phyloP scores from a whole-genome alignment of 257 asterid species.

The Ehretia macrophylla region DNA sequence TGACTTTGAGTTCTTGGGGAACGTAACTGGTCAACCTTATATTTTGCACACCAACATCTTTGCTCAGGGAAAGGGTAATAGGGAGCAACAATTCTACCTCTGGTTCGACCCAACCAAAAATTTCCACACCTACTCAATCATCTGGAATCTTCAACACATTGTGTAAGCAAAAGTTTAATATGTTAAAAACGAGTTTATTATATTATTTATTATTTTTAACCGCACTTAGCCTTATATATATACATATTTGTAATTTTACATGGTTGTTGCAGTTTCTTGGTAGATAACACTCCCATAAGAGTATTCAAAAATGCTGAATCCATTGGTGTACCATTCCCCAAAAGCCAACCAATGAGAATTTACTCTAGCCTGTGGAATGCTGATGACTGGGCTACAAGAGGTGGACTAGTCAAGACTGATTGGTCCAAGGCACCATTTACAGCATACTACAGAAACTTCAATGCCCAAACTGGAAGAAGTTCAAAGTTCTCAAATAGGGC shows the following conservation, averaged over 20 bases:
- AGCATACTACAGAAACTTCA: constrained; percentile 68
- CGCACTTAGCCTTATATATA: too few species aligned
- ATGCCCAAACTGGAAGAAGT: constrained; percentile 33
- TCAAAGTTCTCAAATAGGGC: constrained; percentile 36
- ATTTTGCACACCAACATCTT: constrained; percentile 70
- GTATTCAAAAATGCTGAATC: constrained; percentile 65
- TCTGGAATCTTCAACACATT: constrained; percentile 61
- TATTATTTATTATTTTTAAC: too few species aligned
- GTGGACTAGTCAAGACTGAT: constrained; percentile 70
- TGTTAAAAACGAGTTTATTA: too few species aligned
- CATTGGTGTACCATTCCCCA: constrained; percentile 67
- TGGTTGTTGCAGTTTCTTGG: constrained; percentile 59
- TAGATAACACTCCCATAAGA: constrained; percentile 82
- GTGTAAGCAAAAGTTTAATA: too few species aligned
- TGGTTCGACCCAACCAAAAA: constrained; percentile 87
- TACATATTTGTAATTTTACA: too few species aligned
- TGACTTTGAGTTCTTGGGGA: constrained; percentile 81
- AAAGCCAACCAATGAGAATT: constrained; percentile 74
- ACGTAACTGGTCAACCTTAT: constrained; percentile 64
- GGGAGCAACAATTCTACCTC: constrained; percentile 78
- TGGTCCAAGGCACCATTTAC: constrained; percentile 90
- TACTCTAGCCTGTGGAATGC: constrained; percentile 93
- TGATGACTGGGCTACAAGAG: constrained; percentile 90
- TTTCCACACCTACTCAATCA: constrained; percentile 74
- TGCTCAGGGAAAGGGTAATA: constrained; percentile 66